Conservation (phyloP, 75 land plant species). For the Cryptomeria japonica region DNA sequence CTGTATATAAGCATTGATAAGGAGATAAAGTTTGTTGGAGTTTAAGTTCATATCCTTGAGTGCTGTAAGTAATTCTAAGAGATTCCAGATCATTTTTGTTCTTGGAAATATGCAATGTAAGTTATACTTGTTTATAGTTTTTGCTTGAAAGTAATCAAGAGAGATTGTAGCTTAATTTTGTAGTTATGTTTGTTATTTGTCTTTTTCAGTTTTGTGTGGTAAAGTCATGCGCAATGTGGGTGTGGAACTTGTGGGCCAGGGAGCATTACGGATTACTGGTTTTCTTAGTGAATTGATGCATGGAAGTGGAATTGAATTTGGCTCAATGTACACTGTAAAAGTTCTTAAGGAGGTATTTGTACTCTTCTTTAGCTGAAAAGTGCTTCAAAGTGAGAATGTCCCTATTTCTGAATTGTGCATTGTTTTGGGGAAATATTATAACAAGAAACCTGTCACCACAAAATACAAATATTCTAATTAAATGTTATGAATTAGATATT, state of each 20-base stretch:
- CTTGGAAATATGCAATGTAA: background rate
- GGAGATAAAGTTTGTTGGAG: background rate
- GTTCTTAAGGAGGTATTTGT: slow-evolving; percentile 78
- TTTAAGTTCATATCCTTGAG: background rate
- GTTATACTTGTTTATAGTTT: slow-evolving; percentile 32
- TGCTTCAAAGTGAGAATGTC: background rate
- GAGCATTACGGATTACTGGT: slow-evolving; percentile 74
- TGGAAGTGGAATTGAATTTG: slow-evolving; percentile 49
- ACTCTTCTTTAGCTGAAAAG: background rate
- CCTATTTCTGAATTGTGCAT: background rate
- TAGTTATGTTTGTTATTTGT: background rate
- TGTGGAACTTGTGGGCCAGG: slow-evolving; percentile 76
- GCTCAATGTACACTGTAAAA: slow-evolving; percentile 64
- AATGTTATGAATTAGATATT: background rate
- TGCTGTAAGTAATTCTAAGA: background rate
- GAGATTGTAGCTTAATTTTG: background rate
- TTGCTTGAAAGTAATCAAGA: background rate
- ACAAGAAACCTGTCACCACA: background rate
- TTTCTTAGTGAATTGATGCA: slow-evolving; percentile 79
- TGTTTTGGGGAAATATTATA: background rate
- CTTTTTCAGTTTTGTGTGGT: slow-evolving; percentile 66
- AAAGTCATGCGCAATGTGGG: slow-evolving; percentile 82
- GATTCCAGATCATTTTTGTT: background rate
- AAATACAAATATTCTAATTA: background rate
- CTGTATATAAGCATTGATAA: background rate